A percentile compares a stretch with the other conserved stretches of the same genome.
Evolutionary conservation across 2,329 filamentous ascomycete species (phyloP).

Genomic region (Aureobasidium mangrovei): DNA sequence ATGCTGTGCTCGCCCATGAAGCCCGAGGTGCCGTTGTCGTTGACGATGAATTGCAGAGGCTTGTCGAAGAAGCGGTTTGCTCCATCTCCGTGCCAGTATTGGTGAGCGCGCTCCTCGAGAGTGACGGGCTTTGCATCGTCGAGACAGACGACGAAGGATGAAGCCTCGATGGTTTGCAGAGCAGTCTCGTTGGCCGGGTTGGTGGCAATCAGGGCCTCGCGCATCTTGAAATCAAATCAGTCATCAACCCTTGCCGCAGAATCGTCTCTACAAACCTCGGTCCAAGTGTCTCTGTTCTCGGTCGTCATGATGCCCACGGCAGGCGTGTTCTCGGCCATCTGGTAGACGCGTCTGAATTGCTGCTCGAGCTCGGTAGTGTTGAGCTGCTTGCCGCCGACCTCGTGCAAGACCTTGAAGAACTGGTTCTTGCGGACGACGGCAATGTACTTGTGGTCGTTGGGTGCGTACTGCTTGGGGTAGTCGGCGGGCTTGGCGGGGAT

Average conservation of each 20-base stretch:
- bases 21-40: slow-evolving; percentile 93
- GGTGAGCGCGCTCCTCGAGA: slow-evolving; percentile 85
- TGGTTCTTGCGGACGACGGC: slow-evolving; percentile 90
- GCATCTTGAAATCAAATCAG: slow-evolving; percentile 34
- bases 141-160: slow-evolving; percentile 85
- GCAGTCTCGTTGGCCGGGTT: slow-evolving; percentile 68
- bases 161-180: slow-evolving; percentile 74
- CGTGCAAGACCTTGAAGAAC: slow-evolving; percentile 85
- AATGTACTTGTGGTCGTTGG: slow-evolving; percentile 74
- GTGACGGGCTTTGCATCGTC: slow-evolving; percentile 89
- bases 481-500: slow-evolving; percentile 76
- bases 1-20: slow-evolving; percentile 99
- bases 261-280: slow-evolving; percentile 47
- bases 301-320: slow-evolving; percentile 78
- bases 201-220: slow-evolving; percentile 65
- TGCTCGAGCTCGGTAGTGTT: slow-evolving; percentile 83
- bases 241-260: background rate
- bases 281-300: slow-evolving; percentile 90
- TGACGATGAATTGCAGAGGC: slow-evolving; percentile 94
- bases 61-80: slow-evolving; percentile 97
- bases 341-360: slow-evolving; percentile 79
- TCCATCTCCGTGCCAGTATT: slow-evolving; percentile 98
- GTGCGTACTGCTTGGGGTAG: slow-evolving; percentile 70
- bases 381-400: slow-evolving; percentile 73
- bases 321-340: slow-evolving; percentile 62